Evolutionary conservation across 2,329 filamentous ascomycete genomes (phyloP).

Genomic region (Phyllosticta capitalensis): DNA sequence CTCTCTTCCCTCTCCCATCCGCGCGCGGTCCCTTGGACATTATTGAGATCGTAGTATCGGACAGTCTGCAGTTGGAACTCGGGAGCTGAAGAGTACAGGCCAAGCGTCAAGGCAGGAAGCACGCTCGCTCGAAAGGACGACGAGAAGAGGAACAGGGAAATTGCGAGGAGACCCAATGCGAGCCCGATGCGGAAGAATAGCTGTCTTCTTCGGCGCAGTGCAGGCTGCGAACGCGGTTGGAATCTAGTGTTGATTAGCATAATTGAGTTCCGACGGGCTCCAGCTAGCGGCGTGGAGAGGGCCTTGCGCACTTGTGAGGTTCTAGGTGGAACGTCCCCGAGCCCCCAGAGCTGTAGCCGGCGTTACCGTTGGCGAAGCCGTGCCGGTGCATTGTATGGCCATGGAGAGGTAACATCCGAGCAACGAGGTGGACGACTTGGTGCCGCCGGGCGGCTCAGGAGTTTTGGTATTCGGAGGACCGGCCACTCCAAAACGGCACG

Average conservation of each 20-base stretch:
- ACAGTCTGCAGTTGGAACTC: constrained; percentile 85
- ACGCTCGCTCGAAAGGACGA: constrained; percentile 59
- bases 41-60: constrained; percentile 89
- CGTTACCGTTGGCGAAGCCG: constrained; percentile 69
- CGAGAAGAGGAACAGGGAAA: constrained; percentile 63
- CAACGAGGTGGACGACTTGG: constrained; percentile 1
- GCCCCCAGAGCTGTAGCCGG: constrained; percentile 60
- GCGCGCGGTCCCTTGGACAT: constrained; percentile 80
- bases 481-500: constrained; percentile 3
- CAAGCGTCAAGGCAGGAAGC: constrained; percentile 56
- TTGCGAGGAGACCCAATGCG: constrained; percentile 44
- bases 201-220: constrained; percentile 62
- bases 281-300: neutral
- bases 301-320: constrained; percentile 64
- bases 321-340: constrained; percentile 71
- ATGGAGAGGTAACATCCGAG: constrained; percentile 51
- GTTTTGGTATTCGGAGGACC: constrained; percentile 3
- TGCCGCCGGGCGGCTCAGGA: constrained; percentile 10
- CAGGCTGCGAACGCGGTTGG: constrained; percentile 69
- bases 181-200: constrained; percentile 60
- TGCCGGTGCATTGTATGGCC: constrained; percentile 84
- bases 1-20: constrained; percentile 96
- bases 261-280: constrained; percentile 15
- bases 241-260: constrained; percentile 50
- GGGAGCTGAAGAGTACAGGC: constrained; percentile 56